Base-by-base conservation (phyloP, 108 stramenopile genomes). In the Nitzschia sp. region DNA sequence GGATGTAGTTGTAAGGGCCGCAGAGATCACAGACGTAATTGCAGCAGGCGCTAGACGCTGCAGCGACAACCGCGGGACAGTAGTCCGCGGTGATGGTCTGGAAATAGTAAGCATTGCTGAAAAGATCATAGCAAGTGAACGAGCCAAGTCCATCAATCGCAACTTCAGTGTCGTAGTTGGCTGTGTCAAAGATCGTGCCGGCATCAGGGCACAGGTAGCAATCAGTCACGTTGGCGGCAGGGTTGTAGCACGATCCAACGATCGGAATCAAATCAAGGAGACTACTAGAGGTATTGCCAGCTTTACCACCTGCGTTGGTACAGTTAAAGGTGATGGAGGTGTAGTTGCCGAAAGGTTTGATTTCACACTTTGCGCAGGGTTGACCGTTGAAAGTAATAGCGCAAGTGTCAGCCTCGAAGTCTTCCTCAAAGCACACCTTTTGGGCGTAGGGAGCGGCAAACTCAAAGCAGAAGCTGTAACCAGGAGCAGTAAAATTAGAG, bases 381-480 rank as follows among this genome's bases (percentile, higher is more conserved):
- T 51, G 49, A 23, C n/a, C 21, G 21, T 51, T 51, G 49, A 51
- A 21, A 19, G 19, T 51, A 9, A 51, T 23, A 19, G 49, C 21
- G 49, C 49, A 51, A 21, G 17, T 51, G 5, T 23, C 49, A 21
- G 49, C 21, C 13, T 51, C 49, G 21, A 21, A 51, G 21, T 9
- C 4, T 51, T 51, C 21, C n/a, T 51, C 49, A 51, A 62, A 45
- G 33, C 61, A 62, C 1, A 62, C 31, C 21, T 25, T 46, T 42
- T 62, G 32, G 9, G 1, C 61, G 42, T 62, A 34, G 28, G 61
- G 61, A 1, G 61, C 9, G 0, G 1, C n/a, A 31, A 62, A 62
- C 8, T 42, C 42, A 26, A 34, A 62, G 38, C 61, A 62, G 24
- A 45, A 31, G 1, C 25, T 17, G 4, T 42, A 25, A 18, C 4